Conservation (phyloP, 176 grass and related monocot genomes). For the Eragrostis curvula region DNA sequence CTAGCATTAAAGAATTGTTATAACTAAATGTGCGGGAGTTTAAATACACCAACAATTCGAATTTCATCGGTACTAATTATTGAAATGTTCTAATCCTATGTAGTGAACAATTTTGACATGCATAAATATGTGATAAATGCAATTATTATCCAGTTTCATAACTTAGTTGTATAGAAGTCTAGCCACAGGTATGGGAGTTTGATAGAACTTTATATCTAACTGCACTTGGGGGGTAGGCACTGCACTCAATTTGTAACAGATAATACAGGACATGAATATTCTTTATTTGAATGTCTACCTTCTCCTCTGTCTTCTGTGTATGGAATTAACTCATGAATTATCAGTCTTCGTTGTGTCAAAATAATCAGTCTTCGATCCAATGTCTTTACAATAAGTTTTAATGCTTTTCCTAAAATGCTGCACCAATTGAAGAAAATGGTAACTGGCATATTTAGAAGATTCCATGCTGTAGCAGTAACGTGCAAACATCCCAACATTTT, state of each 20-base stretch:
- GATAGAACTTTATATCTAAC: conserved; percentile 18
- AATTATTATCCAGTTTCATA: not conserved
- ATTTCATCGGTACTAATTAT: not conserved
- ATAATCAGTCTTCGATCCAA: not conserved
- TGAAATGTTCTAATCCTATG: not conserved
- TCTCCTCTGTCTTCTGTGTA: not conserved
- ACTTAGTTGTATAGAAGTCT: not conserved
- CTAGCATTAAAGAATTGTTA: not conserved
- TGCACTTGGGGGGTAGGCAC: conserved; percentile 1
- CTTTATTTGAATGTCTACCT: not conserved
- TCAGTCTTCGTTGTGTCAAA: conserved; percentile 5
- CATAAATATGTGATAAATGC: not conserved
- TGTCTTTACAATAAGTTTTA: not conserved
- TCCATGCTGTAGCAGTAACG: not conserved
- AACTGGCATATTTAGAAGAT: not conserved
- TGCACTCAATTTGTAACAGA: not conserved
- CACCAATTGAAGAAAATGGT: not conserved
- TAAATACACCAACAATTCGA: not conserved
- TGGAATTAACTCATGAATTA: not conserved
- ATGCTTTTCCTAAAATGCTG: not conserved
- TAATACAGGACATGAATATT: not conserved
- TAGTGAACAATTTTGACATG: not conserved
- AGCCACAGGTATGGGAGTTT: conserved; percentile 3
- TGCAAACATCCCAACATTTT: not conserved
- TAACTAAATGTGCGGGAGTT: not conserved